phyloP scores from a whole-genome alignment of 2,329 filamentous ascomycete genomes.

The Aspergillus hortae region DNA sequence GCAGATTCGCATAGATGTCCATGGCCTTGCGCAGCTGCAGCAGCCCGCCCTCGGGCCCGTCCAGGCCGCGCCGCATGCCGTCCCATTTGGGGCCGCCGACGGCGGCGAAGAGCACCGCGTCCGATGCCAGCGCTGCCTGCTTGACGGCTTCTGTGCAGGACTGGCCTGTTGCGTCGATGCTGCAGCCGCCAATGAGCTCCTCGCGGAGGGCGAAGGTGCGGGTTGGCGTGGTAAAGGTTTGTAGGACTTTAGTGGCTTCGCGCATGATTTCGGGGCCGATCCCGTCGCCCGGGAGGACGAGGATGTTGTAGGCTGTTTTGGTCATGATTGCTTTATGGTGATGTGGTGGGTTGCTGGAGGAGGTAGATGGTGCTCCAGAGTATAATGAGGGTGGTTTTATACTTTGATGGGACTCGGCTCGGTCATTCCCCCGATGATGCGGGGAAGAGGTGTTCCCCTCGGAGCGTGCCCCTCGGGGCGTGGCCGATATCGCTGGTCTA shows the following conservation, averaged over 20 bases:
- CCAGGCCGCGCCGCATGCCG: conserved; percentile 57
- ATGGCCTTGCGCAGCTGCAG: conserved; percentile 83
- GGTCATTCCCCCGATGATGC: conserved; percentile 24
- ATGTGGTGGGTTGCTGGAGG: not conserved
- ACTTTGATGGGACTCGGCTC: conserved; percentile 8
- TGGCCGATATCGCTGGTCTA: not conserved
- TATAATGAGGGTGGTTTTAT: not conserved
- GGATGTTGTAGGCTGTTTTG: conserved; percentile 59
- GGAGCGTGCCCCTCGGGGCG: not conserved
- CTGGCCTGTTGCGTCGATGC: conserved; percentile 73
- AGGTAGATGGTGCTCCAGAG: too few species aligned
- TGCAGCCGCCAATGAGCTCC: conserved; percentile 80
- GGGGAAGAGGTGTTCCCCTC: conserved; percentile 14
- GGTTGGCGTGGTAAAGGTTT: conserved; percentile 64
- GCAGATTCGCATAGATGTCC: conserved; percentile 83
- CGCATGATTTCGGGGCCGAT: conserved; percentile 69
- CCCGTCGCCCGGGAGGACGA: conserved; percentile 74
- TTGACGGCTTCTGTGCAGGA: conserved; percentile 77
- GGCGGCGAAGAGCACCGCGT: conserved; percentile 82
- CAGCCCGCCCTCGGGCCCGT: conserved; percentile 84
- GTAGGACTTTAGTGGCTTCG: conserved; percentile 60
- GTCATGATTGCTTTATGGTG: conserved; percentile 6
- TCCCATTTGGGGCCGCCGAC: conserved; percentile 94
- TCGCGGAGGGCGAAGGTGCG: conserved; percentile 78
- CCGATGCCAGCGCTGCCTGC: conserved; percentile 70